Evolutionary conservation across 257 asterid genomes (phyloP).

Genomic region (Cynanchum wilfordii): DNA sequence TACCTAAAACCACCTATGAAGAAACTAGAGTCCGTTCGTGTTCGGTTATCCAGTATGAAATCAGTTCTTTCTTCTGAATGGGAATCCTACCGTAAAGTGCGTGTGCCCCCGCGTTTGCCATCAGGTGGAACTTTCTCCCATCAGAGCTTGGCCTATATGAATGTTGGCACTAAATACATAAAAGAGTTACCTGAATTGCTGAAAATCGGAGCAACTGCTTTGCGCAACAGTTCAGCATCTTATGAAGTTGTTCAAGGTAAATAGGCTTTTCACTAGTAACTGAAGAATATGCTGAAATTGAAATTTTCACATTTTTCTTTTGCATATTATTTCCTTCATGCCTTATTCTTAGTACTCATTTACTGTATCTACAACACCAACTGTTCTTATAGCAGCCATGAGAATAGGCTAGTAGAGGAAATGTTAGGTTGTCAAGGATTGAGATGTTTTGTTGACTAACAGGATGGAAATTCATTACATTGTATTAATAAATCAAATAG

Average conservation of each 20-base stretch:
- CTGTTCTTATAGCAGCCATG: neutral
- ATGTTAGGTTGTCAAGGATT: neutral
- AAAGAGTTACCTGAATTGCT: slow-evolving; percentile 75
- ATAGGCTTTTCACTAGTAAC: neutral
- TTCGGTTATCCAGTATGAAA: slow-evolving; percentile 60
- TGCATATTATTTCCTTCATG: neutral
- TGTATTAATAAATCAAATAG: too few relatives aligned
- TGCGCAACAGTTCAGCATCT: slow-evolving; percentile 59
- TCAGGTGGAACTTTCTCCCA: slow-evolving; percentile 55
- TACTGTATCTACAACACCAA: neutral
- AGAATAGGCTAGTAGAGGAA: neutral
- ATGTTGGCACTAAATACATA: slow-evolving; percentile 58
- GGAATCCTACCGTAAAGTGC: slow-evolving; percentile 51
- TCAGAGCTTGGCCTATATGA: slow-evolving; percentile 56
- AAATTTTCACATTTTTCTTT: neutral
- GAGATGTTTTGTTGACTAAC: neutral
- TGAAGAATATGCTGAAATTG: neutral
- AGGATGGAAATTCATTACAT: neutral
- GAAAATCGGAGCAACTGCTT: slow-evolving; percentile 64
- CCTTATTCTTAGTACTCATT: neutral
- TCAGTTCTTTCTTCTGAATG: slow-evolving; percentile 68
- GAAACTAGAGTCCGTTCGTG: slow-evolving; percentile 61
- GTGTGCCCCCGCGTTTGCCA: slow-evolving; percentile 43
- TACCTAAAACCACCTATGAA: slow-evolving; percentile 52
- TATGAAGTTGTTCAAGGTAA: slow-evolving; percentile 75